Evolutionary conservation across 805 yeast species (phyloP).

Genomic region (Isabelozyma rhagii): DNA sequence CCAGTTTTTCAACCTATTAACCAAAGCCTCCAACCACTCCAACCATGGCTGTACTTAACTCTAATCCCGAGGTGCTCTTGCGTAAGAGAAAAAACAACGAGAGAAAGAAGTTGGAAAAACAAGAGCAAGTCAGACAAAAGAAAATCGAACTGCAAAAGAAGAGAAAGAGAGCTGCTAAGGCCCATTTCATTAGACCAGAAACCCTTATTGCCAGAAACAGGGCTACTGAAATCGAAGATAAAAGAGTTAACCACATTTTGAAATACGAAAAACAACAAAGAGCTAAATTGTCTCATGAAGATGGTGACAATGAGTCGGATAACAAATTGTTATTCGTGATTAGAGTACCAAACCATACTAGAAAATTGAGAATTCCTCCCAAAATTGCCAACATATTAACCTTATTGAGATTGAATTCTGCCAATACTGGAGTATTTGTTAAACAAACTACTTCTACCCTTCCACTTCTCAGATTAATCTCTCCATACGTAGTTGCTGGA

Average conservation of each 20-base stretch:
- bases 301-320: conserved; percentile 20
- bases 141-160: conserved; percentile 42
- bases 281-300: conserved; percentile 44
- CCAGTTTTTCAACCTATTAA: neutral
- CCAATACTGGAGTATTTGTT: conserved; percentile 70
- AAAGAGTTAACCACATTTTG: conserved; percentile 62
- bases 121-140: conserved; percentile 57
- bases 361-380: conserved; percentile 61
- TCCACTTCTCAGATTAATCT: conserved; percentile 62
- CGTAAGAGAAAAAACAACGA: conserved; percentile 80
- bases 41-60: conserved; percentile 49
- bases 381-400: conserved; percentile 58
- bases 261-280: conserved; percentile 41
- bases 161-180: conserved; percentile 41
- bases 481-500: conserved; percentile 74
- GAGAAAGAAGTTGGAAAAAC: conserved; percentile 68
- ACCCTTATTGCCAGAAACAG: conserved; percentile 63
- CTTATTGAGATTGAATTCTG: conserved; percentile 57
- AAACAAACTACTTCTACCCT: conserved; percentile 56
- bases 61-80: conserved; percentile 74
- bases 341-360: conserved; percentile 59
- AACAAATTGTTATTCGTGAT: conserved; percentile 55
- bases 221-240: conserved; percentile 64
- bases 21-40: neutral
- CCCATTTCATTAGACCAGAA: conserved; percentile 71